Conservation (phyloP, 2,329 filamentous ascomycete species). For the Penicillium polonicum region DNA sequence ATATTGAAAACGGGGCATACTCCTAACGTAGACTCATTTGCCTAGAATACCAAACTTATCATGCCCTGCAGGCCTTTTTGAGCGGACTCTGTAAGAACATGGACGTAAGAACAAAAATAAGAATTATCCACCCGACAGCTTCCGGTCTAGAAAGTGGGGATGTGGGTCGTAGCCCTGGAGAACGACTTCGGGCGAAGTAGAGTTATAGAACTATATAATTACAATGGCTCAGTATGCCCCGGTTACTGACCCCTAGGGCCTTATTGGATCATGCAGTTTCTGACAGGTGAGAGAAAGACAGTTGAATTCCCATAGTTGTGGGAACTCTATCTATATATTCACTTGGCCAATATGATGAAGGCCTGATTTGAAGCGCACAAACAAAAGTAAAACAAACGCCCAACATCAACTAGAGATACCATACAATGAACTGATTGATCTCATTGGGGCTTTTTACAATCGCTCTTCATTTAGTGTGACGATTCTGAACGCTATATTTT, state of each 20-base stretch:
- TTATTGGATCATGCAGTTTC: not conserved
- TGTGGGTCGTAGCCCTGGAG: not conserved
- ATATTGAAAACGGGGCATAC: not conserved
- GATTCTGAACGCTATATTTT: not conserved
- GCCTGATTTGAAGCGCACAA: too few species aligned
- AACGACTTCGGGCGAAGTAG: not conserved
- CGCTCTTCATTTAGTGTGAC: not conserved
- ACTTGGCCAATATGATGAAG: too few species aligned
- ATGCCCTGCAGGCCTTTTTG: not conserved
- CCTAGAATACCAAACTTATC: not conserved
- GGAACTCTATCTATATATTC: not conserved
- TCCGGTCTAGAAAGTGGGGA: not conserved
- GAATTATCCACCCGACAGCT: not conserved
- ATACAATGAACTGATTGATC: not conserved
- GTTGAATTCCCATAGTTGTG: not conserved
- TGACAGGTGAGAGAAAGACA: not conserved
- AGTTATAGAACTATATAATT: too few species aligned
- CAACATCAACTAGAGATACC: too few species aligned
- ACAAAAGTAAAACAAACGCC: too few species aligned
- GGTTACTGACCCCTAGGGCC: not conserved
- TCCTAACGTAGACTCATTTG: not conserved
- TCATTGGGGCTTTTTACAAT: not conserved
- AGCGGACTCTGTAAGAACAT: too few species aligned
- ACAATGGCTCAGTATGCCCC: too few species aligned
- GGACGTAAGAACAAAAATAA: not conserved